These are phyloP conservation scores for Neoconidiobolus thromboides DNA, from an alignment of 371 early-diverging fungal genomes.

Conservation along the genomic window DNA sequence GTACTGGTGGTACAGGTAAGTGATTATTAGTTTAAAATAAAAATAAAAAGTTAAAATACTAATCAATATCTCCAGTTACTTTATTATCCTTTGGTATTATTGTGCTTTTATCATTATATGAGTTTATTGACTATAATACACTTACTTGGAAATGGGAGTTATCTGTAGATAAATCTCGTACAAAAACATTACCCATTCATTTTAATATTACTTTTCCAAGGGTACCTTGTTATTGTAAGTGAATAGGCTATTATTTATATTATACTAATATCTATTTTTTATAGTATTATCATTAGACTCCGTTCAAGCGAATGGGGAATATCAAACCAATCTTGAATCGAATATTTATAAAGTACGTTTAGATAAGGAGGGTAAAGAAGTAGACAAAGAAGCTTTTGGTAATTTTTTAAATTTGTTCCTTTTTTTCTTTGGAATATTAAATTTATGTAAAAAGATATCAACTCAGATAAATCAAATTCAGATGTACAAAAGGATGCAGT, in stretches of 20 bases:
- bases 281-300: not conserved
- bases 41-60: not conserved
- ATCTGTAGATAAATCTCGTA: constrained; percentile 65
- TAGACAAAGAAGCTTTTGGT: constrained; percentile 30
- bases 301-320: constrained; percentile 51
- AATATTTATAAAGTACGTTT: constrained; percentile 65
- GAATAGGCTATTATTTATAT: not conserved
- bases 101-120: constrained; percentile 47
- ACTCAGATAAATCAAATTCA: not conserved
- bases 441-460: not conserved
- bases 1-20: constrained; percentile 61
- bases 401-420: constrained; percentile 13
- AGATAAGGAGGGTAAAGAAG: constrained; percentile 35
- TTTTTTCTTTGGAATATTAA: not conserved
- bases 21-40: not conserved
- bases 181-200: constrained; percentile 74
- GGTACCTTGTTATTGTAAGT: constrained; percentile 74
- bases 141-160: constrained; percentile 48
- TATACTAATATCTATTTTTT: not conserved
- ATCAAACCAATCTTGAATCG: constrained; percentile 60
- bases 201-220: constrained; percentile 79
- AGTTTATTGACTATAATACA: constrained; percentile 58
- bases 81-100: constrained; percentile 55
- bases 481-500: not conserved
- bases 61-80: constrained; percentile 34